Base-by-base conservation (phyloP, 177 flowering plant genomes). In the Telopea speciosissima region DNA sequence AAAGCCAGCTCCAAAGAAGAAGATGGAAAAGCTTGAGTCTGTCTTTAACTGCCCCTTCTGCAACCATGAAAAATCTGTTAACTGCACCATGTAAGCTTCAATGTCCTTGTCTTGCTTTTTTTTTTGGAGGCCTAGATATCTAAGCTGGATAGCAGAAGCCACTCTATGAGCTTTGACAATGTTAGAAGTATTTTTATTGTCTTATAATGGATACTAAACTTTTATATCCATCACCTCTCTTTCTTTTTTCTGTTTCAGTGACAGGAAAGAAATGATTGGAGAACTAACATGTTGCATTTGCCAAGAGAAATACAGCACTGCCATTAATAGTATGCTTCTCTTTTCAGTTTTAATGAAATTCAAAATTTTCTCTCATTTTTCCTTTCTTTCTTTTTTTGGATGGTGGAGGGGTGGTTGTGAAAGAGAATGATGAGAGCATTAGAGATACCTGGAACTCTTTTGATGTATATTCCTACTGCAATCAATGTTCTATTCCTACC, bases 1-100 rank as follows among this genome's bases (percentile, higher is more conserved):
- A 4, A 92, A 92, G 89, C 93, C 96, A 17, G 74, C 88, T 19
- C 83, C 96, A 2, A 92, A 85, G 90, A 92, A 90, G 87, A 78
- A 88, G 60, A 92, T 85, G 89, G 96, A 90, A 83, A 90, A 92
- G 79, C 92, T 91, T 45, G 97, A 93, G 56, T 91, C 97, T 40
- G 90, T 89, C 36, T 93, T 90, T 73, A 84, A 89, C 71, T 93
- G 98, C 73, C 97, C 93, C 23, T 93, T 93, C 82, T 91, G 98
- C 83, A 91, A 88, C 74, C 97, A 91, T 77, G 96, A 92, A 24
- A 83, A 79, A 70, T 87, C 96, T 74, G 93, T 94, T 54, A 96
- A 94, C 69, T 94, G 98, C 70, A 82, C 85, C 58, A 86, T 94
- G 98, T 92, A 85, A 86, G 92, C 63, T 36, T 21, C 62, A 21